These are phyloP conservation scores for Jamesozyma hellenica DNA, from an alignment of 805 yeast genomes.

Conservation along the genomic window DNA sequence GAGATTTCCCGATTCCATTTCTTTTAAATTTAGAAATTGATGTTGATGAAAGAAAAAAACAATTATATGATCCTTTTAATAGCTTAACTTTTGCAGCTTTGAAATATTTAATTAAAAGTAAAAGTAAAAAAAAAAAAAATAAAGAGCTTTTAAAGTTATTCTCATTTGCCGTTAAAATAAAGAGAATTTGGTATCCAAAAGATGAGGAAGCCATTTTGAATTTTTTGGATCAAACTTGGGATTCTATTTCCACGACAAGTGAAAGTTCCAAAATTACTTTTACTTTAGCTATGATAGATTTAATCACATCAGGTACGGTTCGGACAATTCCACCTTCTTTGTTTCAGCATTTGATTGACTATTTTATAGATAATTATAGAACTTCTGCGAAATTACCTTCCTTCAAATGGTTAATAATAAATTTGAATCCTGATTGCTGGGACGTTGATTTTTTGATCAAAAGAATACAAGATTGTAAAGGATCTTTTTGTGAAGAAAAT, in stretches of 20 bases:
- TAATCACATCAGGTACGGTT: constrained; percentile 16
- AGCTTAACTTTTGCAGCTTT: constrained; percentile 25
- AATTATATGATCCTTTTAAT: constrained; percentile 22
- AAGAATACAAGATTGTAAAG: constrained; percentile 38
- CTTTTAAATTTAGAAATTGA: constrained; percentile 12
- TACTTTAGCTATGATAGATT: not conserved
- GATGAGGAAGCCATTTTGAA: not conserved
- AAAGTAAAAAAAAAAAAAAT: no score
- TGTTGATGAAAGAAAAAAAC: constrained; percentile 11
- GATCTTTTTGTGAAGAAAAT: not conserved
- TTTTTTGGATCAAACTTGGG: constrained; percentile 8
- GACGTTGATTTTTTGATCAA: constrained; percentile 70
- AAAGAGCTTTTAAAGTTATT: constrained; percentile 1
- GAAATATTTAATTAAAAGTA: constrained; percentile 15
- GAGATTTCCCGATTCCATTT: constrained; percentile 11
- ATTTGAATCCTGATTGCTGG: constrained; percentile 53
- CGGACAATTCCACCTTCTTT: constrained; percentile 49
- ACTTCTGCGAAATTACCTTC: constrained; percentile 3
- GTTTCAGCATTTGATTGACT: constrained; percentile 49
- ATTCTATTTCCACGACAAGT: constrained; percentile 1
- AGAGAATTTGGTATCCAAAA: constrained; percentile 2
- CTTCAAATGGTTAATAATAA: constrained; percentile 61
- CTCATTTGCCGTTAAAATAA: constrained; percentile 1
- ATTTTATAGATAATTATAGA: constrained; percentile 34
- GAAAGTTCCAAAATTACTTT: not conserved